These are phyloP conservation scores for Closterium sp. DNA, from an alignment of 139 green algal species.

Conservation along the genomic window DNA sequence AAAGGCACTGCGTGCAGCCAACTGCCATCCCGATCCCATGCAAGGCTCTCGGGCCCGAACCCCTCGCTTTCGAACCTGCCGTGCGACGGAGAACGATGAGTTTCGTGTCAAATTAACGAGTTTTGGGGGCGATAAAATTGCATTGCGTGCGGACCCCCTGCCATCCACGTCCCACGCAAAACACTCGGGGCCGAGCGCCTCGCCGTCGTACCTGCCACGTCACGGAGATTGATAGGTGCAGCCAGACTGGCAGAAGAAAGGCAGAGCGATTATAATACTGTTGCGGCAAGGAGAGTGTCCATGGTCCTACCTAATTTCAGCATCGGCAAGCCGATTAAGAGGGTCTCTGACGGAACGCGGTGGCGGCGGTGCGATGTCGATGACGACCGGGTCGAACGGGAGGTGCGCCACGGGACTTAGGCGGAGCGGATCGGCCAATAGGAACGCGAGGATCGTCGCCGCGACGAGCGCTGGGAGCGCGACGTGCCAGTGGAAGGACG, in stretches of 20 bases:
- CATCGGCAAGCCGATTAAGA: neutral
- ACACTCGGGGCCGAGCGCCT: neutral
- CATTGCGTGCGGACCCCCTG: no score
- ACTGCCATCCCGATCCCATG: slow-evolving; percentile 7
- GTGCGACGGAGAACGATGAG: no score
- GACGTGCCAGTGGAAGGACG: neutral
- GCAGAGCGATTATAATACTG: no score
- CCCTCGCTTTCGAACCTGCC: neutral
- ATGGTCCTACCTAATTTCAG: neutral
- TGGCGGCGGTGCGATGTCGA: neutral
- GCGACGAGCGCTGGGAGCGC: neutral
- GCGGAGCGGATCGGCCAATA: neutral
- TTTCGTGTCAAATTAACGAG: no score
- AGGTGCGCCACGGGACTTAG: neutral
- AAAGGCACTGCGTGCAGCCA: no score
- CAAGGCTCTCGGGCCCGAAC: slow-evolving; percentile 37
- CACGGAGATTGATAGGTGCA: no score
- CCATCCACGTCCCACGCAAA: neutral
- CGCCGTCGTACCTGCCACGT: no score
- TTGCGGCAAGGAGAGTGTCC: no score
- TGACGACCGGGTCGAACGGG: neutral
- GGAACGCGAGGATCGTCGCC: neutral
- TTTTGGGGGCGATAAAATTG: no score
- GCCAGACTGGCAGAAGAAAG: no score
- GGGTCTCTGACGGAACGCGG: neutral